phyloP scores from a whole-genome alignment of 345 rosid genomes.

The Firmiana major region DNA sequence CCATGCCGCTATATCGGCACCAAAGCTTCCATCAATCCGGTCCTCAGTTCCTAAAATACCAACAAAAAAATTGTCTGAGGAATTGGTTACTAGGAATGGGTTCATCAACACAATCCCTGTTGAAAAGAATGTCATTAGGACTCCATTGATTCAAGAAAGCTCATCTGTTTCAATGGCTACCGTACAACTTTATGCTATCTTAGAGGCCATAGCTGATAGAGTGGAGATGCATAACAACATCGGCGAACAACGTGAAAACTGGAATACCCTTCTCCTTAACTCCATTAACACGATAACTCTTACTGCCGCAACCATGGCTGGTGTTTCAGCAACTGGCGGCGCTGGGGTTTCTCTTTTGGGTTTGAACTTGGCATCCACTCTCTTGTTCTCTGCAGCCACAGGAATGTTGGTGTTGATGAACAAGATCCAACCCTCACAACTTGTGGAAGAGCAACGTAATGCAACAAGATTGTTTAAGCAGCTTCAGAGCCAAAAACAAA shows the following conservation, averaged over 20 bases:
- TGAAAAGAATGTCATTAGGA: neutral
- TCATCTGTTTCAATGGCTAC: neutral
- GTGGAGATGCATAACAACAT: constrained; percentile 51
- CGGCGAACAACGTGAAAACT: constrained; percentile 45
- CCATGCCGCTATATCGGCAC: constrained; percentile 41
- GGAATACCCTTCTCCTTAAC: constrained; percentile 47
- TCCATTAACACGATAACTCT: constrained; percentile 48
- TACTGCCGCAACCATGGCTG: constrained; percentile 48
- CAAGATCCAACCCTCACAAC: constrained; percentile 17
- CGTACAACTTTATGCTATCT: constrained; percentile 26
- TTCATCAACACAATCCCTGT: constrained; percentile 8
- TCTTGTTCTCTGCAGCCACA: too few relatives aligned
- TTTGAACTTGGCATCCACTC: too few relatives aligned
- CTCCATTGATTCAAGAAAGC: neutral
- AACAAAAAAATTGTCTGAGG: constrained; percentile 1
- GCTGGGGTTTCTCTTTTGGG: too few relatives aligned
- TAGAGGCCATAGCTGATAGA: constrained; percentile 47
- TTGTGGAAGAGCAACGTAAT: constrained; percentile 58
- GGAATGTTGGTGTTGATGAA: too few relatives aligned
- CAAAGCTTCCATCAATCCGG: constrained; percentile 20
- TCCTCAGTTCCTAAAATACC: constrained; percentile 23
- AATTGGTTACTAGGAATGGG: constrained; percentile 5
- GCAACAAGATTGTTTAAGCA: constrained; percentile 49
- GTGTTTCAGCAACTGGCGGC: constrained; percentile 25
- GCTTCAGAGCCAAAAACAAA: constrained; percentile 34